Evolutionary conservation across 192 early-diverging fungal genomes (phyloP).

Genomic region (Backusella macrospora): DNA sequence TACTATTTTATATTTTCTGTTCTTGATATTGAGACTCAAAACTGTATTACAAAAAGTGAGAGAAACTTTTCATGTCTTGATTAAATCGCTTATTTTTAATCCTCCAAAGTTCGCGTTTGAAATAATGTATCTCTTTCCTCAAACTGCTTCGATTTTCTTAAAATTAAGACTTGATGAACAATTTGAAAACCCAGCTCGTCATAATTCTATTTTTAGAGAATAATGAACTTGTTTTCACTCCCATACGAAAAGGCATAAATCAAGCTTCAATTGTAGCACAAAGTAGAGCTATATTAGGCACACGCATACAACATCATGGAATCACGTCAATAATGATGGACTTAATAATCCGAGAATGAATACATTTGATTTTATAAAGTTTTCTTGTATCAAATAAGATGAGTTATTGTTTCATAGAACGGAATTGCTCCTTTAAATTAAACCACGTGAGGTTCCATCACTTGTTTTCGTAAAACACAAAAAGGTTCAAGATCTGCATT

Average conservation of each 20-base stretch:
- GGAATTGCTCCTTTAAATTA: not conserved
- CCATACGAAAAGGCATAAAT: not conserved
- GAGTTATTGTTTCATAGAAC: not conserved
- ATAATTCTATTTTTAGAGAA: conserved; percentile 4
- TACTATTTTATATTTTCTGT: too few species aligned
- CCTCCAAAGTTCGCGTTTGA: too few species aligned
- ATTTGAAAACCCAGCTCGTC: not conserved
- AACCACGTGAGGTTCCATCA: not conserved
- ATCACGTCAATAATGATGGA: not conserved
- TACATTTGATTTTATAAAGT: not conserved
- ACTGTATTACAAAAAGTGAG: too few species aligned
- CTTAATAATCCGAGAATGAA: not conserved
- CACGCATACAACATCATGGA: not conserved
- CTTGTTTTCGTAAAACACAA: not conserved
- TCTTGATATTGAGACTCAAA: too few species aligned
- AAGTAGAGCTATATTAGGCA: not conserved
- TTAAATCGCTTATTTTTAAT: too few species aligned
- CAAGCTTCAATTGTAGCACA: not conserved
- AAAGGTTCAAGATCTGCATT: not conserved
- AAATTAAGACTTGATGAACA: too few species aligned
- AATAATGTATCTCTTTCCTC: too few species aligned
- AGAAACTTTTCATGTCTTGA: too few species aligned
- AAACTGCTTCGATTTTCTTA: too few species aligned
- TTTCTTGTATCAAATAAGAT: not conserved
- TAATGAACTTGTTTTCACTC: not conserved